Evolutionary conservation across 2,329 filamentous ascomycete genomes (phyloP).

Genomic region (Trichophyton equinum): DNA sequence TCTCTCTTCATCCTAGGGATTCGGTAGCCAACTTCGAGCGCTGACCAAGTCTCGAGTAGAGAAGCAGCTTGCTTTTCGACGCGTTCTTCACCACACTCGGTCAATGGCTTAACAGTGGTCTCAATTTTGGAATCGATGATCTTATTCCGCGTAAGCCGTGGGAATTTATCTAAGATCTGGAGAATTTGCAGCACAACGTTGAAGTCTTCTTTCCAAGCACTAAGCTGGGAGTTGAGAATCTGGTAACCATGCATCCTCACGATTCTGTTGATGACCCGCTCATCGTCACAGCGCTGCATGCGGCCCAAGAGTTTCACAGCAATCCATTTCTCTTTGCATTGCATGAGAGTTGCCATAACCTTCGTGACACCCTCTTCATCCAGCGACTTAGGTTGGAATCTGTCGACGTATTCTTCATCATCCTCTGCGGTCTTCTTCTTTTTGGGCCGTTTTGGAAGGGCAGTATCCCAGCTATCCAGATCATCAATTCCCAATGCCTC

Average conservation of each 20-base stretch:
- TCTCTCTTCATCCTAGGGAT: slow-evolving; percentile 85
- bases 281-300: slow-evolving; percentile 75
- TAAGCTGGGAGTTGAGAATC: slow-evolving; percentile 77
- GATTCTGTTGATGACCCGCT: slow-evolving; percentile 73
- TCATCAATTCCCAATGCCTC: slow-evolving; percentile 94
- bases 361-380: slow-evolving; percentile 77
- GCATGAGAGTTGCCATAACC: slow-evolving; percentile 92
- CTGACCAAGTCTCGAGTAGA: slow-evolving; percentile 75
- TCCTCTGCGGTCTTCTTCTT: slow-evolving; percentile 88
- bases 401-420: slow-evolving; percentile 91
- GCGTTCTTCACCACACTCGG: slow-evolving; percentile 55
- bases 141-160: slow-evolving; percentile 84
- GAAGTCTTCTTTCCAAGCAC: slow-evolving; percentile 74
- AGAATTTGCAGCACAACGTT: slow-evolving; percentile 84
- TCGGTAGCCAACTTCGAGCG: slow-evolving; percentile 78
- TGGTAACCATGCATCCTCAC: slow-evolving; percentile 96
- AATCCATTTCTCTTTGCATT: slow-evolving; percentile 99
- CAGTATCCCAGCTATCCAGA: slow-evolving; percentile 79
- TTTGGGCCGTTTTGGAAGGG: slow-evolving; percentile 75
- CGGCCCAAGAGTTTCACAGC: slow-evolving; percentile 85
- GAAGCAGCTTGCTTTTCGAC: slow-evolving; percentile 59
- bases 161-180: slow-evolving; percentile 77
- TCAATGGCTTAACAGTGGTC: slow-evolving; percentile 58
- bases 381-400: slow-evolving; percentile 64
- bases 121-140: slow-evolving; percentile 95